Percentiles rank a stretch among this genome's conserved stretches.
phyloP scores from a whole-genome alignment of 106 monocot genomes.

The Posidonia australis region DNA sequence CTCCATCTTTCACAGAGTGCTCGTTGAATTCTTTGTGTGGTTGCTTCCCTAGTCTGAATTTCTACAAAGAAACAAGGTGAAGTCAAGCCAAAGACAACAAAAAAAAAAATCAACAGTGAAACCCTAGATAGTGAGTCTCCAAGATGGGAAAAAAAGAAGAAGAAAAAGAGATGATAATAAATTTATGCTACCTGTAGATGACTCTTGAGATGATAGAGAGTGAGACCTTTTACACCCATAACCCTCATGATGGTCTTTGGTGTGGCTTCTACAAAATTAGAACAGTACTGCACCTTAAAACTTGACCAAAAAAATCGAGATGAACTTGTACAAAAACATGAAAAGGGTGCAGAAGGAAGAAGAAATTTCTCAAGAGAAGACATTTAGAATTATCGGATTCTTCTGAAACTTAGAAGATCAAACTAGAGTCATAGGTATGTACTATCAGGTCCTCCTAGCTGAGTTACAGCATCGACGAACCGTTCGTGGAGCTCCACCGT shows the following conservation, averaged over 20 bases:
- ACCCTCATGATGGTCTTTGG: conserved; percentile 99
- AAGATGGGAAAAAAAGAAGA: background rate
- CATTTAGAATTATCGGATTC: too few species aligned
- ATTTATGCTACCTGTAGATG: conserved; percentile 59
- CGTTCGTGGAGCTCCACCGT: conserved; percentile 96
- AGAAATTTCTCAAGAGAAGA: too few species aligned
- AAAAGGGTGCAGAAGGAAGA: background rate
- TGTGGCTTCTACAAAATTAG: conserved; percentile 65
- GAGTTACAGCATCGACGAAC: conserved; percentile 91
- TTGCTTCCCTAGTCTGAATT: conserved; percentile 96
- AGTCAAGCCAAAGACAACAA: background rate
- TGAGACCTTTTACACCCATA: conserved; percentile 95
- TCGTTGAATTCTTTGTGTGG: conserved; percentile 93
- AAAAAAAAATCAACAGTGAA: background rate
- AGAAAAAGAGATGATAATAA: background rate
- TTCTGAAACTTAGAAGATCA: too few species aligned
- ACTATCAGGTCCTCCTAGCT: conserved; percentile 97
- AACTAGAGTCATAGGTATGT: conserved; percentile 7
- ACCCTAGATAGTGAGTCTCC: background rate
- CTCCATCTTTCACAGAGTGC: conserved; percentile 71
- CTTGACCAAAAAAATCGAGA: background rate
- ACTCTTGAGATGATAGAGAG: conserved; percentile 93
- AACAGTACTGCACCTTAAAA: background rate
- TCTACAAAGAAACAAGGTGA: conserved; percentile 21
- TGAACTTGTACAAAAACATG: background rate